Evolutionary conservation across 495 filamentous ascomycete genomes (phyloP).

Genomic region (Penicillium canariense): DNA sequence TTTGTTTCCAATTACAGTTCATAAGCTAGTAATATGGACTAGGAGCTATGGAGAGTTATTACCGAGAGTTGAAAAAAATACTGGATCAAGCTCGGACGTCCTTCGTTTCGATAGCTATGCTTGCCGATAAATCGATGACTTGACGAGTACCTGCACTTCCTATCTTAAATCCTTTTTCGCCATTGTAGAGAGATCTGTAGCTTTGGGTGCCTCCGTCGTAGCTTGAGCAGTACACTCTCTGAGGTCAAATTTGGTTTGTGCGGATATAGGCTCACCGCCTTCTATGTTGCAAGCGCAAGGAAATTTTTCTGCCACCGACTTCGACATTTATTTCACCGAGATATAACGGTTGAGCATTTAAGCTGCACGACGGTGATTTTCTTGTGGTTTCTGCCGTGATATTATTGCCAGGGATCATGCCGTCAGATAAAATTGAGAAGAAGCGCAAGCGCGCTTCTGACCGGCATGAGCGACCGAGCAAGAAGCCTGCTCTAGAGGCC

Average conservation of each 20-base stretch:
- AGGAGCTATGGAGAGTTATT: conserved; percentile 42
- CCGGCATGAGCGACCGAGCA: conserved; percentile 53
- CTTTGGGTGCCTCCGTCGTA: background rate
- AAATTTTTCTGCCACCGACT: conserved; percentile 31
- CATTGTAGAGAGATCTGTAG: background rate
- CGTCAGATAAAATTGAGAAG: conserved; percentile 54
- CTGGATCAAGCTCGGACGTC: conserved; percentile 29
- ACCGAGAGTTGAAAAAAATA: conserved; percentile 39
- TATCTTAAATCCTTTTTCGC: background rate
- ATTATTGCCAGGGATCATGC: conserved; percentile 38
- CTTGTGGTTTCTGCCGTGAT: background rate
- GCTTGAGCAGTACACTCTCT: background rate
- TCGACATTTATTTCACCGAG: conserved; percentile 28
- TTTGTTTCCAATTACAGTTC: conserved; percentile 13
- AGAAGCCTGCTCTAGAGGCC: conserved; percentile 58
- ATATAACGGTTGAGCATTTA: conserved; percentile 11
- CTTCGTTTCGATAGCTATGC: conserved; percentile 30
- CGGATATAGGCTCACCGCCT: conserved; percentile 21
- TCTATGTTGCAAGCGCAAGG: conserved; percentile 15
- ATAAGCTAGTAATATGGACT: conserved; percentile 15
- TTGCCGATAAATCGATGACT: conserved; percentile 31
- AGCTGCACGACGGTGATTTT: conserved; percentile 11
- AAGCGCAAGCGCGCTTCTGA: conserved; percentile 71
- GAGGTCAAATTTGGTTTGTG: conserved; percentile 26
- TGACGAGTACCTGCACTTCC: conserved; percentile 12